Percentiles rank a stretch among this genome's conserved stretches.
These are phyloP conservation scores for Phaeotremella fagi DNA, from an alignment of 768 basidiomycete genomes.

Conservation along the genomic window DNA sequence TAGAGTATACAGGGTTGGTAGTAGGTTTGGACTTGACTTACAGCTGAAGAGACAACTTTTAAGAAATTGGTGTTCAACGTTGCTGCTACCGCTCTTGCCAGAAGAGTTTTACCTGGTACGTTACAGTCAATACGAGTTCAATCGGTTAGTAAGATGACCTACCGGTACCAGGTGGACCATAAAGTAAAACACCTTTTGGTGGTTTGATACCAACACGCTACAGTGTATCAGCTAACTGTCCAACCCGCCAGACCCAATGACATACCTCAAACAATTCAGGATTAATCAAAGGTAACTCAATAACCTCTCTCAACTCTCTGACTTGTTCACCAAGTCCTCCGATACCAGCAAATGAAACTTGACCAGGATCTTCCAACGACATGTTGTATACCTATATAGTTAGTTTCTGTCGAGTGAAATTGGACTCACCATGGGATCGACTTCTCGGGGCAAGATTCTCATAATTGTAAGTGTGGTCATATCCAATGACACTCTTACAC, in stretches of 20 bases:
- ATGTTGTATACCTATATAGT: constrained; percentile 74
- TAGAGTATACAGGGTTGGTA: background rate
- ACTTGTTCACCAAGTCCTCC: constrained; percentile 96
- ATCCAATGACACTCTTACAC: constrained; percentile 92
- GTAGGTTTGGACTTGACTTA: constrained; percentile 63
- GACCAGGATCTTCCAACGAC: constrained; percentile 96
- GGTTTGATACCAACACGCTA: constrained; percentile 92
- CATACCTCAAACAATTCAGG: constrained; percentile 74
- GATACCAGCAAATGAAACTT: constrained; percentile 91
- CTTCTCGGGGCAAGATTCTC: constrained; percentile 94
- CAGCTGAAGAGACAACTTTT: constrained; percentile 96
- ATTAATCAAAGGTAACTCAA: constrained; percentile 88
- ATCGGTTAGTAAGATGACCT: background rate
- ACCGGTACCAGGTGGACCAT: constrained; percentile 94
- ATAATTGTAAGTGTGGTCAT: constrained; percentile 99
- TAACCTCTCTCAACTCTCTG: constrained; percentile 92
- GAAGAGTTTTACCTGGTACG: constrained; percentile 66
- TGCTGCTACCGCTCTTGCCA: constrained; percentile 93
- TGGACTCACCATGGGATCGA: constrained; percentile 71
- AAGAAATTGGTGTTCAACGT: constrained; percentile 94
- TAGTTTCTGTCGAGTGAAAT: background rate
- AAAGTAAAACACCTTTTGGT: constrained; percentile 91
- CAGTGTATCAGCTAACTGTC: background rate
- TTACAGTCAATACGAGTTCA: background rate
- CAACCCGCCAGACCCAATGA: background rate